Evolutionary conservation across 2,329 filamentous ascomycete species (phyloP).

Genomic region (Beauveria varroae): DNA sequence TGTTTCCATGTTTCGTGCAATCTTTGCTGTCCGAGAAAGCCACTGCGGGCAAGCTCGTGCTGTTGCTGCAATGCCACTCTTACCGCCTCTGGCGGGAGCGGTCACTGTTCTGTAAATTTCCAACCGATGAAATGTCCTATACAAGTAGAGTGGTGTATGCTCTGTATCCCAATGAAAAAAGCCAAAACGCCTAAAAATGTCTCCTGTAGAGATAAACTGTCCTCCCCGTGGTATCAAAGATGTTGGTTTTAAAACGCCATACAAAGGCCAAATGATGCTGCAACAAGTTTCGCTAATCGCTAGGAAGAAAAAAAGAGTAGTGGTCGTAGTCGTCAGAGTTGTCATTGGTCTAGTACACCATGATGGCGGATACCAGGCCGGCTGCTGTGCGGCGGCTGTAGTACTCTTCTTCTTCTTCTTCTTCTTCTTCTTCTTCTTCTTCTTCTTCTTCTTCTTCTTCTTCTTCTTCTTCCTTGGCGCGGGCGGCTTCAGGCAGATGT

Average conservation of each 20-base stretch:
- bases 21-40: neutral
- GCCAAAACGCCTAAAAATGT: neutral
- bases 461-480: slow-evolving; percentile 30
- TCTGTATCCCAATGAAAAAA: neutral
- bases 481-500: slow-evolving; percentile 47
- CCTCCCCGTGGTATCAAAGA: neutral
- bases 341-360: slow-evolving; percentile 40
- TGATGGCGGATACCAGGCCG: slow-evolving; percentile 47
- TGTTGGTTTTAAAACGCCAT: slow-evolving; percentile 6
- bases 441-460: too few relatives aligned
- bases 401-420: slow-evolving; percentile 44
- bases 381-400: slow-evolving; percentile 43
- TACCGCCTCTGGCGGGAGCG: neutral
- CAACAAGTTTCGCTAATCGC: neutral
- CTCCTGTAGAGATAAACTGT: too few relatives aligned
- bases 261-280: slow-evolving; percentile 9
- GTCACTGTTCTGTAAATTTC: neutral
- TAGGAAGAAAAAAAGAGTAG: neutral
- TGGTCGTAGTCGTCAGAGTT: neutral
- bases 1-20: neutral
- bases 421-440: slow-evolving; percentile 36
- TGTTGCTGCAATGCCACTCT: neutral
- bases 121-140: neutral
- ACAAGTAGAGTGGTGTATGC: slow-evolving; percentile 3
- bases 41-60: too few relatives aligned